These are phyloP conservation scores for Globisporangium nunn DNA, from an alignment of 352 stramenopile genomes.

Conservation along the genomic window DNA sequence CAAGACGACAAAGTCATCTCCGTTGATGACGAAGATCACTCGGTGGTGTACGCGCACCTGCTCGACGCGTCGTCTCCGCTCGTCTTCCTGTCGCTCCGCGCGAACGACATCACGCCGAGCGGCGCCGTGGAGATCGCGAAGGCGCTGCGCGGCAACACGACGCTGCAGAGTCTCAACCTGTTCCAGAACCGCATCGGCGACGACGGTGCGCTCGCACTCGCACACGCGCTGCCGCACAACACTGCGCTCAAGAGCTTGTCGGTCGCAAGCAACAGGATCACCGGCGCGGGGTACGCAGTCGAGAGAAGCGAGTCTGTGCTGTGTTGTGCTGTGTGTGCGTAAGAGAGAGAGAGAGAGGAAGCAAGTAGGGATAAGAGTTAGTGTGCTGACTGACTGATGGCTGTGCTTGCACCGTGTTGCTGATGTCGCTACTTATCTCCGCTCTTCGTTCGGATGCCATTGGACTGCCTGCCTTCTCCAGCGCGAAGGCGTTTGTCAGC, in stretches of 20 bases:
- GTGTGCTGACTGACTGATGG: neutral
- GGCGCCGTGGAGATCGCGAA: slow-evolving; percentile 19
- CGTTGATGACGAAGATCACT: slow-evolving; percentile 1
- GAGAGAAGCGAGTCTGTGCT: neutral
- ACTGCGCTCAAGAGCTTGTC: slow-evolving; percentile 53
- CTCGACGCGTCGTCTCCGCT: slow-evolving; percentile 30
- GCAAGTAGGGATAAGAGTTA: too few species aligned
- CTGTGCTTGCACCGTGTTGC: neutral
- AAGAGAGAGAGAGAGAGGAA: too few species aligned
- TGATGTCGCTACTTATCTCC: neutral
- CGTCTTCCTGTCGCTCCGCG: slow-evolving; percentile 53
- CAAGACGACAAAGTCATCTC: slow-evolving; percentile 4
- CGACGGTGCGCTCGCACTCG: slow-evolving; percentile 41
- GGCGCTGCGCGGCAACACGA: too few species aligned
- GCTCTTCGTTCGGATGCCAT: neutral
- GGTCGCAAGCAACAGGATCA: slow-evolving; percentile 52
- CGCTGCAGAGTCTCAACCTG: slow-evolving; percentile 54
- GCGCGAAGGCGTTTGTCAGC: slow-evolving; percentile 26
- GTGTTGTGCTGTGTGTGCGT: too few species aligned
- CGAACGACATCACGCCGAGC: slow-evolving; percentile 37
- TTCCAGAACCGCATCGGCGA: slow-evolving; percentile 63
- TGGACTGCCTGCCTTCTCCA: slow-evolving; percentile 12
- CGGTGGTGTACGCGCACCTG: slow-evolving; percentile 30
- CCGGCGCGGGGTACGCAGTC: slow-evolving; percentile 20
- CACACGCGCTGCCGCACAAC: slow-evolving; percentile 51